These are phyloP conservation scores for Linum trigynum DNA, from an alignment of 345 rosid genomes.

Conservation along the genomic window DNA sequence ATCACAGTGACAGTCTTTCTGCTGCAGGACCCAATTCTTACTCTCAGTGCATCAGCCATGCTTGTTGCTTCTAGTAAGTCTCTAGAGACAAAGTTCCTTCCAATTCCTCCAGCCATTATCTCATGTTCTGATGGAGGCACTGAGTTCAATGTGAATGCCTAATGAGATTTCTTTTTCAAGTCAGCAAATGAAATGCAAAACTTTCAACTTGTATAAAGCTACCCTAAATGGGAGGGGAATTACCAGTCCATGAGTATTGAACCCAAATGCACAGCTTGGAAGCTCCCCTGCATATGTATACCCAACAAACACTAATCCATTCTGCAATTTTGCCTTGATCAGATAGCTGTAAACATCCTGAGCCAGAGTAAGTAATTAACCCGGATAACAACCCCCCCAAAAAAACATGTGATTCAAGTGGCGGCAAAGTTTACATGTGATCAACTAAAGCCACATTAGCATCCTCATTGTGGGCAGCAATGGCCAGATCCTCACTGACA, in stretches of 20 bases:
- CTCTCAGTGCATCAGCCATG: constrained; percentile 35
- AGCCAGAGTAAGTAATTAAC: background rate
- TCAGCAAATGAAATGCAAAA: no score
- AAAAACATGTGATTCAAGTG: background rate
- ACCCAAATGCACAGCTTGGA: constrained; percentile 59
- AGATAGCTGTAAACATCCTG: constrained; percentile 30
- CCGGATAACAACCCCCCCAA: background rate
- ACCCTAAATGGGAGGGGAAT: background rate
- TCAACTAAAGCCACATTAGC: constrained; percentile 44
- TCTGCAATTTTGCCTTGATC: constrained; percentile 33
- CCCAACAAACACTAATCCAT: constrained; percentile 29
- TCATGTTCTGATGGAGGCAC: constrained; percentile 45
- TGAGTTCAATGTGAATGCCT: constrained; percentile 52
- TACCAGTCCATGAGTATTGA: constrained; percentile 47
- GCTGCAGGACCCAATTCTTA: constrained; percentile 11
- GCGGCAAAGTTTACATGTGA: constrained; percentile 32
- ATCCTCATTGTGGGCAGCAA: constrained; percentile 59
- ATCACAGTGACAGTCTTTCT: background rate
- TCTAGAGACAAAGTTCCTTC: constrained; percentile 44
- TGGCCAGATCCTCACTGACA: constrained; percentile 35
- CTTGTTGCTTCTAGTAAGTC: constrained; percentile 50
- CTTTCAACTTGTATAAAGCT: background rate
- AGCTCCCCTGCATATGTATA: constrained; percentile 64
- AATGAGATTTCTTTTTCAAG: background rate
- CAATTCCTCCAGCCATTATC: constrained; percentile 38